Base-by-base conservation (phyloP, 176 grass and related monocot genomes). In the Calamus simplicifolius region DNA sequence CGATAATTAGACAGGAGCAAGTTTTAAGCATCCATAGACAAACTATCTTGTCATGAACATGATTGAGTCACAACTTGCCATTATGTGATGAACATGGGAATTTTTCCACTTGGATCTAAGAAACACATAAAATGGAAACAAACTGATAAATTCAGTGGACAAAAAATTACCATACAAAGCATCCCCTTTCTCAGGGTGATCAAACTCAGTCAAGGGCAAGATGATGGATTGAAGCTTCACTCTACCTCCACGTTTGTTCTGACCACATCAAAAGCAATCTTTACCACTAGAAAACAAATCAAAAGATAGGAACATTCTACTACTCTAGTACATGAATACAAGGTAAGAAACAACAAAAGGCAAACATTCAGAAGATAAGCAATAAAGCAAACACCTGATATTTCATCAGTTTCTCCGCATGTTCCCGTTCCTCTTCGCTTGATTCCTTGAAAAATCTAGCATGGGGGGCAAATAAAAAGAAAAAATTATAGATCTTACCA, bases 121-220 rank as follows among this genome's bases (percentile, higher is more conserved):
- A 10, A 35, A 50, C 19, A 12, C n/a, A 55, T 14, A 58, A 50
- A 50, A 25, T 17, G 15, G 14, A 57, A 3, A 50, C 30, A 64
- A 17, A 50, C 2, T 59, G 23, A 48, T 57, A 38, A 15, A 25
- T 27, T 2, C 8, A 3, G 35, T 3, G 13, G 35, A 48, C 58
- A 70, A 27, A 6, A 66, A 73, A 78, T 82, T 15, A 91, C 92
- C 87, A 3, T 97, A 78, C 58, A 91, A 30, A 25, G 92, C 92
- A 38, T 97, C 92, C 2, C 92, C 92, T 85, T 97, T 97, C 67
- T 97, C 87, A 14, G 83, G 62, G 75, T 97, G 87, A 78, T 97
- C 83, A 50, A 91, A 97, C 26, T 97, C 92, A 0, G 78, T 85
- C 8, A 57, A 63, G 27, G 72, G 59, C 52, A 54, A 59, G 26